Base-by-base conservation (phyloP, 2,329 filamentous ascomycete species). In the Anthostomella pinea region DNA sequence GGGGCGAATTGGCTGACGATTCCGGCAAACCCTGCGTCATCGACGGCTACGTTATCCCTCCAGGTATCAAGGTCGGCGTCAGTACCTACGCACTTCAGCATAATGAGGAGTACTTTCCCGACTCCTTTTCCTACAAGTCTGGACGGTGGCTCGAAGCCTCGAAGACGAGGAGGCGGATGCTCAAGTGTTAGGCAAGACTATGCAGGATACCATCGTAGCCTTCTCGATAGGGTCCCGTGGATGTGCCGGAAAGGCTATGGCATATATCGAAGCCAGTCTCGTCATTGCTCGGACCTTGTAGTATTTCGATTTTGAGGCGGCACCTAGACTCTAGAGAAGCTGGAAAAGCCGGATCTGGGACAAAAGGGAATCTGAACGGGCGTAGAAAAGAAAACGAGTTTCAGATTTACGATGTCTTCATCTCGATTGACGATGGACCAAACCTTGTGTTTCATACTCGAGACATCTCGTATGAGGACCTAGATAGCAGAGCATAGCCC, bases 31-130 rank as follows among this genome's bases (percentile, higher is more conserved):
- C 34, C 8, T 34, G 39, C 4, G 21, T 52, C 8, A 27, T 51
- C 10, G 41, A 51, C 29, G 45, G 46, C 5, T 33, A 43, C 18
- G 32, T 46, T 3, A 42, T 51, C 9, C 39, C 48, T 1, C 38
- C 29, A n/a, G 46, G 35, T 5, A 46, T 41, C 6, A 26, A 44
- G 9, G 41, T 52, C 14, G 48, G 42, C 4, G 45, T 51, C 2
- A 37, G 35, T 21, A 41, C 24, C 5, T 54, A 53, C 26, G 25
- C 41, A 3, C 39, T 52, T 3, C 49, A 52, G 23, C 51, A 52
- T 23, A 48, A 51, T 19, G 42, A 34, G 30, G 24, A 41, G 8
- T 31, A 34, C 24, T 38, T 38, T 19, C 24, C 25, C 8, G 27
- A 35, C 20, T 30, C 39, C 15, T 41, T 31, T 19, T 26, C 27